A percentile compares a stretch with the other conserved stretches of the same genome.
phyloP scores from a whole-genome alignment of 1,284 basidiomycete genomes.

The Tylopilus orsonianus region DNA sequence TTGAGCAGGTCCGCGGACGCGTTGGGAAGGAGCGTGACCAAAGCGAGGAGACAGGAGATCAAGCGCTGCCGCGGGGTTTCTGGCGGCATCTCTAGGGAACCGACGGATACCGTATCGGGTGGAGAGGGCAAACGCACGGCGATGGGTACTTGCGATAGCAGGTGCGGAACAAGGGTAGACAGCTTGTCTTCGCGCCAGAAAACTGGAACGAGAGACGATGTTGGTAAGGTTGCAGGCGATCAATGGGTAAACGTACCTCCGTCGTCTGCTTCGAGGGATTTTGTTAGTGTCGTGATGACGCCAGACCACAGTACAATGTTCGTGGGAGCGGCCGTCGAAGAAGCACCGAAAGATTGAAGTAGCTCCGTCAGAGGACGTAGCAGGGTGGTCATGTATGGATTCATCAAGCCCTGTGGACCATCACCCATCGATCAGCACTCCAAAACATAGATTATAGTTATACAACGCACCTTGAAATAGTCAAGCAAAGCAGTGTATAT shows the following conservation, averaged over 20 bases:
- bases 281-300: constrained; percentile 63
- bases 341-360: constrained; percentile 49
- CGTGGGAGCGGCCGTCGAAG: constrained; percentile 12
- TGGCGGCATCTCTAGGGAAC: constrained; percentile 1
- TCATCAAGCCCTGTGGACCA: constrained; percentile 69
- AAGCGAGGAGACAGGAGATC: constrained; percentile 21
- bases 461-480: constrained; percentile 73
- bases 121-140: constrained; percentile 9
- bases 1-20: constrained; percentile 59
- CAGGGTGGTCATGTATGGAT: constrained; percentile 84
- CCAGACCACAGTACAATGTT: constrained; percentile 61
- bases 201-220: constrained; percentile 40
- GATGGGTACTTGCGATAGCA: constrained; percentile 27
- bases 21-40: constrained; percentile 20
- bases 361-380: constrained; percentile 69
- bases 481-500: constrained; percentile 73
- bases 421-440: constrained; percentile 6
- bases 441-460: no score
- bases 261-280: constrained; percentile 79
- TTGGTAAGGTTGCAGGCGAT: not conserved
- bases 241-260: constrained; percentile 52
- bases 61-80: constrained; percentile 14
- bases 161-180: constrained; percentile 37
- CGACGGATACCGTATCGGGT: not conserved
- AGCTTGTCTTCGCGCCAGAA: constrained; percentile 89